Evolutionary conservation across 176 grass and related monocot species (phyloP).

Genomic region (Avena atlantica): DNA sequence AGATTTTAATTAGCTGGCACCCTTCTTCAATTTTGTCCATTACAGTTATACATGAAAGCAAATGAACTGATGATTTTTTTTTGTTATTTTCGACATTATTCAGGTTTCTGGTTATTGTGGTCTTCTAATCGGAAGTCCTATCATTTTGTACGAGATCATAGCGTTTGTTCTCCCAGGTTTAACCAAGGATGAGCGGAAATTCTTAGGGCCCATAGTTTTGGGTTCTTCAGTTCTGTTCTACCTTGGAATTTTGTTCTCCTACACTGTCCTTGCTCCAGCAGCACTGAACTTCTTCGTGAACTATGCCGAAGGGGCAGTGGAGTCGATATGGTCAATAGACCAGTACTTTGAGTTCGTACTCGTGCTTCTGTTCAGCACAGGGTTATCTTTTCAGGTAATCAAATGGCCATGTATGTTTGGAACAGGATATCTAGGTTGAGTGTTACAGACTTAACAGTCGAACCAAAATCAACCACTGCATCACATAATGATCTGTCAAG

Average conservation of each 20-base stretch:
- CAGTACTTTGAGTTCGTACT: slow-evolving; percentile 98
- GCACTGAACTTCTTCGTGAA: slow-evolving; percentile 97
- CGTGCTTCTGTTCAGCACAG: slow-evolving; percentile 95
- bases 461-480: background rate
- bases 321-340: slow-evolving; percentile 96
- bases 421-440: background rate
- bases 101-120: slow-evolving; percentile 98
- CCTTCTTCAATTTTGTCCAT: background rate
- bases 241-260: slow-evolving; percentile 91
- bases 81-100: slow-evolving; percentile 41
- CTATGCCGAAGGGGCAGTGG: slow-evolving; percentile 96
- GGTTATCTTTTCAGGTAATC: slow-evolving; percentile 92
- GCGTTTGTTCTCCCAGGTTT: slow-evolving; percentile 93
- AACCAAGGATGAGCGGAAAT: slow-evolving; percentile 86
- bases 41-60: background rate
- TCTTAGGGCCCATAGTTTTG: slow-evolving; percentile 93
- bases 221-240: slow-evolving; percentile 96
- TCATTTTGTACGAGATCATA: slow-evolving; percentile 97
- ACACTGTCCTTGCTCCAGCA: slow-evolving; percentile 80
- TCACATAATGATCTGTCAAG: background rate
- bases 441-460: slow-evolving; percentile 12
- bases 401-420: slow-evolving; percentile 16
- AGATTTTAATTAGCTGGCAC: slow-evolving; percentile 17
- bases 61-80: slow-evolving; percentile 6
- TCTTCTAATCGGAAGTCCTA: slow-evolving; percentile 87